Evolutionary conservation across 2,329 filamentous ascomycete genomes (phyloP).

Genomic region (Paraphaeosphaeria minitans): DNA sequence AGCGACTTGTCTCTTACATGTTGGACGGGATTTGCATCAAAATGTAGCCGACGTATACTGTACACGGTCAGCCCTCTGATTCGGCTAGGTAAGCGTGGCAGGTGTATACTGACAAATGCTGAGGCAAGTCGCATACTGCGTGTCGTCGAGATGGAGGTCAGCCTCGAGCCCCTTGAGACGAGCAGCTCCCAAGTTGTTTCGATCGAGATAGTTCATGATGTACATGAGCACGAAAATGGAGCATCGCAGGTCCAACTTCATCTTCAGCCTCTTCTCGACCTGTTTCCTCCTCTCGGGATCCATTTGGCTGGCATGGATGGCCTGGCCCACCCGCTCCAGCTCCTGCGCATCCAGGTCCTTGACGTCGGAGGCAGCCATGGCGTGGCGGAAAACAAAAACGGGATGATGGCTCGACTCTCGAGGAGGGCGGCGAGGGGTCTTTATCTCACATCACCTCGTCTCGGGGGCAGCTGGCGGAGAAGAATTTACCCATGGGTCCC

Average conservation of each 20-base stretch:
- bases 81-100: background rate
- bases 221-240: constrained; percentile 44
- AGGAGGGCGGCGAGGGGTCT: background rate
- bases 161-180: constrained; percentile 41
- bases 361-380: background rate
- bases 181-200: constrained; percentile 44
- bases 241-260: constrained; percentile 41
- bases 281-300: constrained; percentile 33
- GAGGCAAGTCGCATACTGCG: constrained; percentile 42
- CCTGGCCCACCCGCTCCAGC: constrained; percentile 12
- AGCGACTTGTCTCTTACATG: constrained; percentile 30
- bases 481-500: constrained; percentile 7
- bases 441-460: background rate
- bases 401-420: background rate
- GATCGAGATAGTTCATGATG: constrained; percentile 42
- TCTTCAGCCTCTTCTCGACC: constrained; percentile 43
- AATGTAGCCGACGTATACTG: constrained; percentile 28
- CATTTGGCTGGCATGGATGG: constrained; percentile 19
- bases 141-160: constrained; percentile 36
- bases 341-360: constrained; percentile 9
- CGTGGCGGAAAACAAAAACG: background rate
- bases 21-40: constrained; percentile 49
- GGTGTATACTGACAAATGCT: constrained; percentile 31
- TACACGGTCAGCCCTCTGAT: constrained; percentile 16
- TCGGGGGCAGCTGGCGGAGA: background rate